Conservation (phyloP, 768 basidiomycete genomes). For the Tubosaeta sp. region DNA sequence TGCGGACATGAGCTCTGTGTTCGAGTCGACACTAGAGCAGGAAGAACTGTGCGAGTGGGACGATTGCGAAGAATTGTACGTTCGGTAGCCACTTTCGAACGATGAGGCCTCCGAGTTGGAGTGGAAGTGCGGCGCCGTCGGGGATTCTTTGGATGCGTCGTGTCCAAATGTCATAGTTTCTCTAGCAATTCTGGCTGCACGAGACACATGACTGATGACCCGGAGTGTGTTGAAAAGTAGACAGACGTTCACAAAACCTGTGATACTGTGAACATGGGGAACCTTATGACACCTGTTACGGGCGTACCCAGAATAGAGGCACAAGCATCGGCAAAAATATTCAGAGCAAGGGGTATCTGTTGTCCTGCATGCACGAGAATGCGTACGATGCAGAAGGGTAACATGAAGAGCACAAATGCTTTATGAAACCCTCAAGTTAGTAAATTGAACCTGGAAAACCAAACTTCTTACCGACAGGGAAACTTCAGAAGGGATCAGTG, state of each 20-base stretch:
- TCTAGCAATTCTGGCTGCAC: not conserved
- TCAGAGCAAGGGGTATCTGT: slow-evolving; percentile 40
- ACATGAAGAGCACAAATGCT: slow-evolving; percentile 58
- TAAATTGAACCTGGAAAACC: not conserved
- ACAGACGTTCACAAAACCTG: slow-evolving; percentile 61
- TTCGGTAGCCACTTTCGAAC: not conserved
- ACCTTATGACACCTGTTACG: not conserved
- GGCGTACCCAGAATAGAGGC: slow-evolving; percentile 53
- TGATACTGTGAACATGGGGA: slow-evolving; percentile 1
- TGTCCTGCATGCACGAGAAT: slow-evolving; percentile 47
- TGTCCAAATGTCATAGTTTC: slow-evolving; percentile 23
- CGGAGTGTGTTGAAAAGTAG: slow-evolving; percentile 69
- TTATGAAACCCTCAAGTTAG: slow-evolving; percentile 6
- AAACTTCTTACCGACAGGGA: slow-evolving; percentile 48
- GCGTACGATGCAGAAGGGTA: slow-evolving; percentile 55
- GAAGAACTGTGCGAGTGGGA: slow-evolving; percentile 14
- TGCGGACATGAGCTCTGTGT: slow-evolving; percentile 9
- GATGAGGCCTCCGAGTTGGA: not conserved
- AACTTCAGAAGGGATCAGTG: slow-evolving; percentile 37
- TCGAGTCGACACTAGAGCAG: slow-evolving; percentile 17
- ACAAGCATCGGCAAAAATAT: slow-evolving; percentile 48
- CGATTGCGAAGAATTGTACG: not conserved
- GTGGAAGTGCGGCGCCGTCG: slow-evolving; percentile 1
- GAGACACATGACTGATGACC: slow-evolving; percentile 48
- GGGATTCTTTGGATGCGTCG: slow-evolving; percentile 20